Percentiles rank a stretch among this genome's conserved stretches.
Evolutionary conservation across 2,329 filamentous ascomycete genomes (phyloP).

Genomic region (Colletotrichum sp.): DNA sequence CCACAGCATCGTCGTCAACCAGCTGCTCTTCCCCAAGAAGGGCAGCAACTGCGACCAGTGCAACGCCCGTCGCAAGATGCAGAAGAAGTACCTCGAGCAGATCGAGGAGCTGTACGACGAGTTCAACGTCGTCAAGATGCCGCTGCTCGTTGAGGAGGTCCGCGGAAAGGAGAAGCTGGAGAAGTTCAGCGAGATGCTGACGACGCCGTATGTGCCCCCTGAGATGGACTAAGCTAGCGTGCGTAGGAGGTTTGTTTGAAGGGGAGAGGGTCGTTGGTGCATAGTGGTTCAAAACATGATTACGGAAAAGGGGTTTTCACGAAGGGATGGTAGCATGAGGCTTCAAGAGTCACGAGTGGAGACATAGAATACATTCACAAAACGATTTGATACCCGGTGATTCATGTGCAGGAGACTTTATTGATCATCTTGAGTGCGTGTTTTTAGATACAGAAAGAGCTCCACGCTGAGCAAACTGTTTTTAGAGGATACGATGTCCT

Average conservation of each 20-base stretch:
- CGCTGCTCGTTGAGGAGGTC: constrained; percentile 92
- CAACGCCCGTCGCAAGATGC: constrained; percentile 94
- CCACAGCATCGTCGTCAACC: constrained; percentile 97
- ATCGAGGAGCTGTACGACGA: constrained; percentile 99
- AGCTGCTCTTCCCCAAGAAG: constrained; percentile 89
- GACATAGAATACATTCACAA: constrained; percentile 20
- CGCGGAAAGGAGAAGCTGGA: constrained; percentile 93
- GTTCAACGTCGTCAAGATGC: constrained; percentile 99
- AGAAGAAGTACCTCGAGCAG: constrained; percentile 98
- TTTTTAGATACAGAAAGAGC: not conserved
- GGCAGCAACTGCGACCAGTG: constrained; percentile 92
- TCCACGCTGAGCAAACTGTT: not conserved
- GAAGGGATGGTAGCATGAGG: constrained; percentile 13
- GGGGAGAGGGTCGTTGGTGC: not conserved
- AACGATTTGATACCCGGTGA: constrained; percentile 20
- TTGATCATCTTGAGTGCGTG: constrained; percentile 4
- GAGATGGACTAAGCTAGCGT: constrained; percentile 26
- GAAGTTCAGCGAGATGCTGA: constrained; percentile 85
- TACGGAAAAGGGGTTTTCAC: constrained; percentile 1
- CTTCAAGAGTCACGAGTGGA: constrained; percentile 9
- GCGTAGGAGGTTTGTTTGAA: not conserved
- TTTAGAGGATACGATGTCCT: not conserved
- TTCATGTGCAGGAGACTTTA: constrained; percentile 12
- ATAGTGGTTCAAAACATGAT: not conserved
- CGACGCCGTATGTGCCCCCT: constrained; percentile 76